Evolutionary conservation across 768 basidiomycete genomes (phyloP).

Genomic region (Trametes coccinea): DNA sequence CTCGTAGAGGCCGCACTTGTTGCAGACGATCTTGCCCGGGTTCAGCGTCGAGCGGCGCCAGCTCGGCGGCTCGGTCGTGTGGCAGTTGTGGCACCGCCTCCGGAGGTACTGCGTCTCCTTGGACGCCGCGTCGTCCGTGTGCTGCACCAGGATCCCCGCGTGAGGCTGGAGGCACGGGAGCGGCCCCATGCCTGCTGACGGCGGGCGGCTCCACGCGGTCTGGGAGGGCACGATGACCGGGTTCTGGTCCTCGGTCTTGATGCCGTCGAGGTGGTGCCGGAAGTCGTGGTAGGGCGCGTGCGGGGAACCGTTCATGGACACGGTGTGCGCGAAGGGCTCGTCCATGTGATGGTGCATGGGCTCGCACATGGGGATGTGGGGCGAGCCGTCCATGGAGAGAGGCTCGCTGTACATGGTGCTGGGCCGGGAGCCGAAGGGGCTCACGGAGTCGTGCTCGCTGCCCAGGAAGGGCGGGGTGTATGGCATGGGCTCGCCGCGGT

Average conservation of each 20-base stretch:
- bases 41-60: conserved; percentile 89
- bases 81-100: conserved; percentile 87
- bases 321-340: conserved; percentile 35
- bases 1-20: conserved; percentile 91
- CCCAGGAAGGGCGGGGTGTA: conserved; percentile 47
- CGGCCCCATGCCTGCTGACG: conserved; percentile 34
- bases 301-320: conserved; percentile 37
- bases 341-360: conserved; percentile 30
- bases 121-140: conserved; percentile 87
- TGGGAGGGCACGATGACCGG: conserved; percentile 68
- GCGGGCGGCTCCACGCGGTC: conserved; percentile 46
- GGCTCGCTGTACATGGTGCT: conserved; percentile 43
- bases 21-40: conserved; percentile 91
- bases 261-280: conserved; percentile 43
- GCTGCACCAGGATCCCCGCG: conserved; percentile 68
- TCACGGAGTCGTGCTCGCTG: conserved; percentile 42
- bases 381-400: conserved; percentile 38
- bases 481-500: conserved; percentile 48
- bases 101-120: conserved; percentile 92
- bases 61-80: conserved; percentile 85
- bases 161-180: conserved; percentile 44
- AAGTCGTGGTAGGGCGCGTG: conserved; percentile 51
- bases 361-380: conserved; percentile 42
- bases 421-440: conserved; percentile 35
- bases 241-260: conserved; percentile 68